phyloP scores from a whole-genome alignment of 116 monocot species.

The Thalassia testudinum region DNA sequence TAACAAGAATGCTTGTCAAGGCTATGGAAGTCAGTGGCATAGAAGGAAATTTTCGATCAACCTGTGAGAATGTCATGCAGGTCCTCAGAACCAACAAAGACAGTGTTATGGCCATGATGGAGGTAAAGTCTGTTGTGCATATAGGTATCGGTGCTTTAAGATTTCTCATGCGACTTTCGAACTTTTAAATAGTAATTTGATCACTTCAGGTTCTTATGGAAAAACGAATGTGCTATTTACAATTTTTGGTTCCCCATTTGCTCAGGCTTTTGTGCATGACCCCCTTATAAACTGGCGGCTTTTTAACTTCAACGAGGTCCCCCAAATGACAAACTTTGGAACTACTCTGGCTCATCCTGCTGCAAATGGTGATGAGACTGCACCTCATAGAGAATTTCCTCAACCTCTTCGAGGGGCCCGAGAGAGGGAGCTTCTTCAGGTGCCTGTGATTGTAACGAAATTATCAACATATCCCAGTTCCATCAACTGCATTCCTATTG shows the following conservation, averaged over 20 bases:
- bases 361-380: conserved; percentile 60
- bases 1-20: conserved; percentile 98
- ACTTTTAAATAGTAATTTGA: not conserved
- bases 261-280: conserved; percentile 94
- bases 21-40: conserved; percentile 99
- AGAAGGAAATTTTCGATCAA: conserved; percentile 93
- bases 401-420: conserved; percentile 86
- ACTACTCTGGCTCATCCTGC: conserved; percentile 46
- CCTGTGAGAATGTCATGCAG: conserved; percentile 99
- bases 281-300: conserved; percentile 97
- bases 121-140: conserved; percentile 27
- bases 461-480: not conserved
- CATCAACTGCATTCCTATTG: not conserved
- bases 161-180: not conserved
- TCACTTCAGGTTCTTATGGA: not conserved
- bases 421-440: conserved; percentile 84
- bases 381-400: conserved; percentile 35
- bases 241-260: not conserved
- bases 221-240: not conserved
- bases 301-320: conserved; percentile 97
- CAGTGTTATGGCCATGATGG: conserved; percentile 99
- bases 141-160: not conserved
- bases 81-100: conserved; percentile 91
- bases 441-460: not conserved
- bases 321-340: conserved; percentile 66